Conservation (phyloP, 768 basidiomycete genomes). For the Boletus tomentosulus region DNA sequence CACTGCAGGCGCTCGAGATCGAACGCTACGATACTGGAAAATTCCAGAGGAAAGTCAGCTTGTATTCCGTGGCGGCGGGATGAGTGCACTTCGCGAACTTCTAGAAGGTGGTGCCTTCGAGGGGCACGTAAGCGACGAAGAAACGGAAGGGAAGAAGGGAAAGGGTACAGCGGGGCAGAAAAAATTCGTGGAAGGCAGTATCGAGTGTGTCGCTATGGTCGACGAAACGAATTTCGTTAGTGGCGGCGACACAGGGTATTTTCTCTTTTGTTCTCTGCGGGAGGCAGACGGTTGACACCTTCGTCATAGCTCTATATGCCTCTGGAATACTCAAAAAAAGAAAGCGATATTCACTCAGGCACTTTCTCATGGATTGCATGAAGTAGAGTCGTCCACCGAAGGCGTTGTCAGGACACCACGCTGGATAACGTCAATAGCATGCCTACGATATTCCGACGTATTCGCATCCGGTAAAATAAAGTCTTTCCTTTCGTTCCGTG, state of each 20-base stretch:
- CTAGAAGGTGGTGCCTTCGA: constrained; percentile 71
- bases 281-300: neutral
- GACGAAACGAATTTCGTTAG: constrained; percentile 91
- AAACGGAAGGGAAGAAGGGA: constrained; percentile 34
- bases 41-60: constrained; percentile 92
- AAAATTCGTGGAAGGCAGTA: constrained; percentile 79
- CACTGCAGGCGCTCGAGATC: constrained; percentile 86
- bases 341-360: constrained; percentile 88
- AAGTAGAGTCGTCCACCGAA: constrained; percentile 66
- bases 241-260: constrained; percentile 95
- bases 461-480: constrained; percentile 74
- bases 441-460: constrained; percentile 83
- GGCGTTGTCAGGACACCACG: constrained; percentile 74
- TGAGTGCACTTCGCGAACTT: constrained; percentile 73
- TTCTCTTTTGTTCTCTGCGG: neutral
- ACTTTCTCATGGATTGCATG: constrained; percentile 83
- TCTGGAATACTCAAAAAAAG: constrained; percentile 92
- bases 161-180: constrained; percentile 23
- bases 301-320: constrained; percentile 62
- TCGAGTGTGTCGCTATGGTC: constrained; percentile 92
- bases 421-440: constrained; percentile 86
- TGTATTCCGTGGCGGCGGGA: constrained; percentile 94
- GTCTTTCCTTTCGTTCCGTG: neutral
- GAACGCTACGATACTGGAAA: constrained; percentile 94
- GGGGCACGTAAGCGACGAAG: constrained; percentile 50